phyloP scores from a whole-genome alignment of 306 rosid genomes.

The Rubus parviflorus region DNA sequence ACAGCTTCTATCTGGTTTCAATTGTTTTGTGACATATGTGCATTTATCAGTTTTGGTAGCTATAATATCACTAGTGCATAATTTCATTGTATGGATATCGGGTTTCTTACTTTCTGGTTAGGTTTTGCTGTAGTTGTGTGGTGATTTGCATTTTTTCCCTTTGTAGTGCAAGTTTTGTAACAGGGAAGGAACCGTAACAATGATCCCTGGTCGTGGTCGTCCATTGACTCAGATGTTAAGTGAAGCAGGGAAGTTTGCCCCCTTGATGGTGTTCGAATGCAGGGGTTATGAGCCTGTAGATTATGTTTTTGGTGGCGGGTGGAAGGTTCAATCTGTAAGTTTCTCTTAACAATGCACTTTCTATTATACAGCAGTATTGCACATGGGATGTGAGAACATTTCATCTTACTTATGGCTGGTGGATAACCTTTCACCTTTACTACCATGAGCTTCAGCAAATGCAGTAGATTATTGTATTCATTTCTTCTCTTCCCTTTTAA shows the following conservation, averaged over 20 bases:
- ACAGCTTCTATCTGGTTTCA: too few species aligned
- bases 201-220: conserved; percentile 69
- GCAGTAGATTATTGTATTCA: not conserved
- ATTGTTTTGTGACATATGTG: not conserved
- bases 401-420: not conserved
- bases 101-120: not conserved
- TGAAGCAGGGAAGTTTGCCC: conserved; percentile 50
- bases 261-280: conserved; percentile 84
- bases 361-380: not conserved
- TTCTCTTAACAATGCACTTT: conserved; percentile 3
- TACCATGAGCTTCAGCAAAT: not conserved
- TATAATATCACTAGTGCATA: not conserved
- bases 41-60: not conserved
- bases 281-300: conserved; percentile 83
- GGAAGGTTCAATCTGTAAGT: conserved; percentile 92
- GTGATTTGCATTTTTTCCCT: conserved; percentile 6
- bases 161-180: conserved; percentile 87
- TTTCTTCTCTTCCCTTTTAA: not conserved
- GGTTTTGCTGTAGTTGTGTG: not conserved
- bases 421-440: not conserved
- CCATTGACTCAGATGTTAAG: conserved; percentile 52
- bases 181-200: conserved; percentile 81
- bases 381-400: not conserved
- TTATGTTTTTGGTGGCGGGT: conserved; percentile 53
- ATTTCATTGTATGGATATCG: not conserved